Evolutionary conservation across 108 stramenopile species (phyloP), one percentile per base, ranked within the genome.

Genomic region (Pseudonitzschia multiseries): DNA sequence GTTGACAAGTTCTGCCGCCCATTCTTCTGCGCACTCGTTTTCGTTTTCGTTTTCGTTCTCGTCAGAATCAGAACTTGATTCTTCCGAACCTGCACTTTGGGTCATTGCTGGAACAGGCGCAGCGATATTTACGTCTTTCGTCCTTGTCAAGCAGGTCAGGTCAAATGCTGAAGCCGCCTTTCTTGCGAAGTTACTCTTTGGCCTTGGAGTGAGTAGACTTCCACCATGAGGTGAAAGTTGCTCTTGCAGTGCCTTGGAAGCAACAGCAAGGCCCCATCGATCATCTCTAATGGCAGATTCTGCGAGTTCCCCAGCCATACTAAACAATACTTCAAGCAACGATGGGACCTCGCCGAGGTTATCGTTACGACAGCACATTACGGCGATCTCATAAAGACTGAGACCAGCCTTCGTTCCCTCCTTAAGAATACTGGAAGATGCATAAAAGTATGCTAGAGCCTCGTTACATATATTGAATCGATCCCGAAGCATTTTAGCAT

Each of bases 331-430:
- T 52, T 94, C 93, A 6, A 94, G 67, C 64, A 84, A 89, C 13
- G 91, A 92, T 51, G 91, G 91, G 36, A 87, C 65, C 77, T 89
- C 91, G 50, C 87, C 92, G 61, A 76, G 26, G 32, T 81, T 77
- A 78, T 94, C 93, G 62, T 89, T 92, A 29, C 93, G 85, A 63
- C 93, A 94, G 68, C 91, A 86, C 78, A 94, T 83, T 20, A 84
- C 77, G 14, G 90, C 90, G 67, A 95, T 95, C 18, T 95, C 94
- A 50, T 92, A 95, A 50, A 95, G 76, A 36, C 82, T 80, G 42
- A 95, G 65, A 13, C 90, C 90, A 29, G 86, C 84, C 40, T 79
- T 76, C 20, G 93, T 83, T 6, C 94, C 94, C 12, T 79, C 84
- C 70, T 93, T 85, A 62, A 95, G 87, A 15, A 93, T 51, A 31